Evolutionary conservation across 2,329 filamentous ascomycete species (phyloP), one percentile per base, ranked within the genome.

Genomic region (Phyllosticta paracitricarpa): DNA sequence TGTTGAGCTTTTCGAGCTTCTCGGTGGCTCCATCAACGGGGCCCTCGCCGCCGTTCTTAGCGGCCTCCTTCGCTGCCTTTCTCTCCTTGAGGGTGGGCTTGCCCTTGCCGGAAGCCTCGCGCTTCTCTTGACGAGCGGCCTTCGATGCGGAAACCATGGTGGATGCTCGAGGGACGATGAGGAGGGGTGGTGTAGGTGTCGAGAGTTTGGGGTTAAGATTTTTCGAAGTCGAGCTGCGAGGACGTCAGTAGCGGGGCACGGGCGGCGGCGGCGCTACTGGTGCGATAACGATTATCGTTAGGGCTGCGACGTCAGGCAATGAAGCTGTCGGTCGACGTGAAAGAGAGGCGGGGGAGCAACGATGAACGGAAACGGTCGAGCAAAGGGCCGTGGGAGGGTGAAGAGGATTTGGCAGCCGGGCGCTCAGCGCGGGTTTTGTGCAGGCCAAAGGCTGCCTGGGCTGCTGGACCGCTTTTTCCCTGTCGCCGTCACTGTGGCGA

Each of bases 1-100:
- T 82, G 54, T 89, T 87, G 67, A 99, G 83, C 74, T 91, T 91
- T 80, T 91, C 89, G 66, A 97, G 87, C 80, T 93, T 90, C 68
- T 86, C 84, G 68, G 81, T 83, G 63, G 85, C 81, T n/a, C 51
- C 60, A 33, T 62, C 60, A 33, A 52, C 25, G 28, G 7, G 3
- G 19, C 19, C 33, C 17, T 57, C 55, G 67, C 86, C 90, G 69
- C 87, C 88, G 64, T 75, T 77, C 76, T 87, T 87, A 62, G 84
- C 85, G 62, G 81, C 81, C 64, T 81, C 78, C 78, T 89, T 88
- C 72, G 88, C 89, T 65, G 83, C 83, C 67, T 85, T 80, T 78
- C 87, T 89, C 59, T 85, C 87, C 68, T 87, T 83, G 65, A 85
- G 83, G 24, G 87, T 87, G 83, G 93, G 83, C 75, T 82, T 92